Percentiles rank a stretch among this genome's conserved stretches.
Evolutionary conservation across 805 yeast genomes (phyloP).

Genomic region (Komagataella ulmi): DNA sequence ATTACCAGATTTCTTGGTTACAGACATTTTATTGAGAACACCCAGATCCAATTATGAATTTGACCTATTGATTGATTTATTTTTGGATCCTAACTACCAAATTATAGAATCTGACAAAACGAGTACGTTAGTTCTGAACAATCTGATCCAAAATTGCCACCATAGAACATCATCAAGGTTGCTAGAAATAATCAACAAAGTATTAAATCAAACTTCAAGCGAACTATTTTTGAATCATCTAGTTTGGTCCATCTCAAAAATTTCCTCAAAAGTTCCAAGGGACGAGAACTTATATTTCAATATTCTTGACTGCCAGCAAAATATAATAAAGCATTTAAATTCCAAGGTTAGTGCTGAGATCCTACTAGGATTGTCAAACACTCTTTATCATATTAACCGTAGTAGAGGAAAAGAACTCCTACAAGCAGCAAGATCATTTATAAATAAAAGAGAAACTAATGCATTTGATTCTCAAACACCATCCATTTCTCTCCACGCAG

Average conservation of each 20-base stretch:
- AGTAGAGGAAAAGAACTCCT: background rate
- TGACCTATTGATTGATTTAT: background rate
- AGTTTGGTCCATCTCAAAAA: slow-evolving; percentile 12
- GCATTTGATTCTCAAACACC: background rate
- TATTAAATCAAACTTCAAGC: background rate
- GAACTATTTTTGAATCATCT: slow-evolving; percentile 6
- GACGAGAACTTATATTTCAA: slow-evolving; percentile 4
- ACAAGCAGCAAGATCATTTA: background rate
- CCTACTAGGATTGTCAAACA: slow-evolving; percentile 1
- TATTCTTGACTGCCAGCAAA: background rate
- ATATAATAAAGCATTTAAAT: background rate
- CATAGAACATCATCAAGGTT: background rate
- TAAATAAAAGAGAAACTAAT: background rate
- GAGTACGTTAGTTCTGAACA: background rate
- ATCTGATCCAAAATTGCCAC: background rate
- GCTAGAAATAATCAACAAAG: background rate
- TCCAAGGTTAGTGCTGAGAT: background rate
- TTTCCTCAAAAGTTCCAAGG: slow-evolving; percentile 4
- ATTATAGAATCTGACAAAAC: background rate
- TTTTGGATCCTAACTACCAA: background rate
- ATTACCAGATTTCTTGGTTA: background rate
- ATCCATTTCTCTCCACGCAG: background rate
- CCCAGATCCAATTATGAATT: background rate
- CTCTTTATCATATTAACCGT: background rate
- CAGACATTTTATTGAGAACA: background rate